Conservation (phyloP, 768 basidiomycete genomes). For the Boletus eberwhitei region DNA sequence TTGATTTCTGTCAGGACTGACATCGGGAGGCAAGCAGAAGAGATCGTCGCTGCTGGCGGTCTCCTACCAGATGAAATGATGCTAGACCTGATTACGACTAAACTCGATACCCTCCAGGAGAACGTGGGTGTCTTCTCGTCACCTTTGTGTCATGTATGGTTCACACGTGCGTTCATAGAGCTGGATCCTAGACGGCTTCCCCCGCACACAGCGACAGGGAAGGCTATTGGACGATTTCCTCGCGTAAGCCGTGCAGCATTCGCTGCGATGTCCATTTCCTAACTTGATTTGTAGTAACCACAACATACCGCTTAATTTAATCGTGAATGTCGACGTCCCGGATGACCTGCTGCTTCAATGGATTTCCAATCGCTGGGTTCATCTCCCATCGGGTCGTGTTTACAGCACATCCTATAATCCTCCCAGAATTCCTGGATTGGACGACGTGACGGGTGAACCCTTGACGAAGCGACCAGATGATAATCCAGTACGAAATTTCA, state of each 20-base stretch:
- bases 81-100: constrained; percentile 68
- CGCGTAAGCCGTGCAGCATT: constrained; percentile 40
- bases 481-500: constrained; percentile 58
- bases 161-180: constrained; percentile 43
- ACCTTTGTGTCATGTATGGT: neutral
- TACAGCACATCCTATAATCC: constrained; percentile 87
- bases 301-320: constrained; percentile 64
- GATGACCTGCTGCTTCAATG: constrained; percentile 79
- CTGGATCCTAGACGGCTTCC: constrained; percentile 92
- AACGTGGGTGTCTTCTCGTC: constrained; percentile 42
- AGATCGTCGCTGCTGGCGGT: constrained; percentile 72
- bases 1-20: constrained; percentile 46
- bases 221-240: constrained; percentile 71
- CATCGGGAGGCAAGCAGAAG: constrained; percentile 71
- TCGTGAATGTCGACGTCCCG: constrained; percentile 80
- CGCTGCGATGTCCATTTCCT: neutral
- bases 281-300: constrained; percentile 43
- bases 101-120: constrained; percentile 60
- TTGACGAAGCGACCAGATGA: constrained; percentile 82
- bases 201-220: constrained; percentile 80
- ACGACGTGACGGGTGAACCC: constrained; percentile 84
- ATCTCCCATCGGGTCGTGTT: constrained; percentile 78
- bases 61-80: constrained; percentile 77
- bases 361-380: constrained; percentile 84
- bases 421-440: constrained; percentile 70